Evolutionary conservation across 2,329 filamentous ascomycete species (phyloP).

Genomic region (Thielaviopsis euricoi): DNA sequence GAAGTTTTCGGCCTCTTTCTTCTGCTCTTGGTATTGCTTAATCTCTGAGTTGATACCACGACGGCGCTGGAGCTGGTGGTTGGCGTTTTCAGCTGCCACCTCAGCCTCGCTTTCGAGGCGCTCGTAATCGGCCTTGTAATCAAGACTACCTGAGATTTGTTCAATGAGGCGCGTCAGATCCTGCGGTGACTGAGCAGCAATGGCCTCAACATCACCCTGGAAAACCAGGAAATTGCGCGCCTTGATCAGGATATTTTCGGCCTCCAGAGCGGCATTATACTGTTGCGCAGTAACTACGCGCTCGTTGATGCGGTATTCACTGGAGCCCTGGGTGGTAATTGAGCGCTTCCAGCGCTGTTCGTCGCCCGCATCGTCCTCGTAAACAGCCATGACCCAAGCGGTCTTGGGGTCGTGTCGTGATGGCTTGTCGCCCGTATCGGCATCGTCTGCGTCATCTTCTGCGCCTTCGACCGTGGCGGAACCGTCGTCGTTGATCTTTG

Average conservation of each 20-base stretch:
- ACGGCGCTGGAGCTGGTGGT: conserved; percentile 72
- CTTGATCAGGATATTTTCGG: conserved; percentile 94
- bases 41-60: conserved; percentile 95
- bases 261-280: conserved; percentile 84
- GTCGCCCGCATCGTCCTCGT: conserved; percentile 90
- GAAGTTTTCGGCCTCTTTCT: conserved; percentile 86
- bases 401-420: conserved; percentile 76
- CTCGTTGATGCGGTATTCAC: conserved; percentile 96
- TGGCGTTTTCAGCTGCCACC: conserved; percentile 74
- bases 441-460: conserved; percentile 42
- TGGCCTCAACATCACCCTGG: conserved; percentile 93
- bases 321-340: conserved; percentile 75
- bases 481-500: conserved; percentile 82
- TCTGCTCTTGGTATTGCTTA: conserved; percentile 94
- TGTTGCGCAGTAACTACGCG: conserved; percentile 72
- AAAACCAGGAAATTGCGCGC: conserved; percentile 96
- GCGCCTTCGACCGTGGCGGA: conserved; percentile 50
- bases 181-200: conserved; percentile 85
- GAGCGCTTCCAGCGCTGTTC: conserved; percentile 92
- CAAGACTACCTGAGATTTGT: conserved; percentile 90
- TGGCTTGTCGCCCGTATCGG: conserved; percentile 43
- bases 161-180: conserved; percentile 89
- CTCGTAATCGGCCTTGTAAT: conserved; percentile 91
- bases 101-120: conserved; percentile 73
- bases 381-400: conserved; percentile 98